Conservation (phyloP, 495 filamentous ascomycete species). For the Chaetomium fimeti region DNA sequence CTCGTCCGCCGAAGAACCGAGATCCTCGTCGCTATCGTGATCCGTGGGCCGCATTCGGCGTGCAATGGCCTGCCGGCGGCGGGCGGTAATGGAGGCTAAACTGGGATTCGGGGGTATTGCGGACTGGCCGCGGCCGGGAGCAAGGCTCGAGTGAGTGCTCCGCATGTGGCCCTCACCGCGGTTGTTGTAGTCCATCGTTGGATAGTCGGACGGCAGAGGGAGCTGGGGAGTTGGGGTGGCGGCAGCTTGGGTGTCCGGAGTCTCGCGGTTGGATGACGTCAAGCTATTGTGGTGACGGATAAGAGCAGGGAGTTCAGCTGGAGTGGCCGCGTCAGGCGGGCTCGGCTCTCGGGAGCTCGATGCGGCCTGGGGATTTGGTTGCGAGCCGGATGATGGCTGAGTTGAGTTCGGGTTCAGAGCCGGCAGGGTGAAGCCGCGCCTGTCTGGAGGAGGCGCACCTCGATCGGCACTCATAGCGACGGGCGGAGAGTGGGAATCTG, state of each 20-base stretch:
- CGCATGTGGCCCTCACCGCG: too few relatives aligned
- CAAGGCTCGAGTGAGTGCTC: not conserved
- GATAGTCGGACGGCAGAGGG: not conserved
- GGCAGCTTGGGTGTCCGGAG: not conserved
- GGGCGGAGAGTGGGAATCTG: slow-evolving; percentile 1
- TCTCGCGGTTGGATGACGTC: not conserved
- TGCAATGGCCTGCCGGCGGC: slow-evolving; percentile 3
- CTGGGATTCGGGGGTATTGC: not conserved
- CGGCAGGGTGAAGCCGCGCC: slow-evolving; percentile 2
- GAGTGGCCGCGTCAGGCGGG: slow-evolving; percentile 11
- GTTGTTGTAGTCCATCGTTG: not conserved
- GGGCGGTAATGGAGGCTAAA: not conserved
- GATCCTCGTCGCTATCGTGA: slow-evolving; percentile 34
- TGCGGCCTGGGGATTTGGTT: slow-evolving; percentile 6
- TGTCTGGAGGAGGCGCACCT: not conserved
- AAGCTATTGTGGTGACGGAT: not conserved
- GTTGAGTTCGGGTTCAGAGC: slow-evolving; percentile 9
- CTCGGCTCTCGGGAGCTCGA: slow-evolving; percentile 25
- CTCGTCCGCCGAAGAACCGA: slow-evolving; percentile 24
- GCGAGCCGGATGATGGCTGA: not conserved
- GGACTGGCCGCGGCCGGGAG: not conserved
- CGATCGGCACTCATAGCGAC: slow-evolving; percentile 6
- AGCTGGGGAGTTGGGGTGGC: not conserved
- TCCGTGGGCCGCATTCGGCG: slow-evolving; percentile 21
- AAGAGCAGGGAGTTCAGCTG: not conserved